phyloP scores from a whole-genome alignment of 495 filamentous ascomycete genomes.

The Margaritispora aquatica region DNA sequence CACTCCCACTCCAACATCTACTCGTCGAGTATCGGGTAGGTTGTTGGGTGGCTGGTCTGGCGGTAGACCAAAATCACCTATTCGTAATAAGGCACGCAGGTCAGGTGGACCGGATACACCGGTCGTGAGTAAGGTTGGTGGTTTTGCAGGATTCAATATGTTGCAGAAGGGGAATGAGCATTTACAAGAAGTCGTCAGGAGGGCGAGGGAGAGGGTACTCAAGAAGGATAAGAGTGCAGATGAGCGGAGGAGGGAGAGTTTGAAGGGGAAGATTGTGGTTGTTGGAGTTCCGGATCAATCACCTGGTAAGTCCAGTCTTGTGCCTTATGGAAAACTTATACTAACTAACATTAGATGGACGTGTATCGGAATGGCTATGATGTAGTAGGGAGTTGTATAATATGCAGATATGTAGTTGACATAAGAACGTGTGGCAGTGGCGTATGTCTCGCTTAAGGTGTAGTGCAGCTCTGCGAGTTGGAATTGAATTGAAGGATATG shows the following conservation, averaged over 20 bases:
- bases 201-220: conserved; percentile 4
- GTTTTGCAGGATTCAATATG: neutral
- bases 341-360: conserved; percentile 13
- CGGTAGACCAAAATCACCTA: neutral
- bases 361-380: conserved; percentile 5
- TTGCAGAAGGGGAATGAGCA: conserved; percentile 2
- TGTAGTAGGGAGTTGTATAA: neutral
- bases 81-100: neutral
- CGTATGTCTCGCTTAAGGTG: neutral
- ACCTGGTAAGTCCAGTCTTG: conserved; percentile 3
- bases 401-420: no score
- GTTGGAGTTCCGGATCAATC: conserved; percentile 13
- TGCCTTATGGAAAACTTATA: no score
- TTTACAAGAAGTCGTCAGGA: conserved; percentile 1
- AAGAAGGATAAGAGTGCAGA: neutral
- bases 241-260: conserved; percentile 9
- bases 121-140: neutral
- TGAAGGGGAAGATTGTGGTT: conserved; percentile 18
- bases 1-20: neutral
- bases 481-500: no score
- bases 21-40: neutral
- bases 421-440: no score
- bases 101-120: conserved; percentile 1
- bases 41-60: conserved; percentile 1
- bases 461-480: neutral